Base-by-base conservation (phyloP, 192 early-diverging fungal species). In the Backusella circina region DNA sequence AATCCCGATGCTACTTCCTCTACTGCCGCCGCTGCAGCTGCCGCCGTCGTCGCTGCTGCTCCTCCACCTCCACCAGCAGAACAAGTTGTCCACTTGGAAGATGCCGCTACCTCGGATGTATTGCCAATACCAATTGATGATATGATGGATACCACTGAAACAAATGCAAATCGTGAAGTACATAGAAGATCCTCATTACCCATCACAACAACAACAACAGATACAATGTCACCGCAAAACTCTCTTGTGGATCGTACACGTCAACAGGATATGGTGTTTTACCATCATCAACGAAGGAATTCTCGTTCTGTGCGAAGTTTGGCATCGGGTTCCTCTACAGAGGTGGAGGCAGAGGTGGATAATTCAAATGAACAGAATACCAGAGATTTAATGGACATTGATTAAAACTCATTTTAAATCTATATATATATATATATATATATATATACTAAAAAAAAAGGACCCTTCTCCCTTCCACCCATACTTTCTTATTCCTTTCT, bases 311-410 rank as follows among this genome's bases (percentile, higher is more conserved):
- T 67, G 9, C 66, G 65, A 33, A 83, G 73, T 68, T 47, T 79
- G 9, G 78, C 78, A 15, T 75, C 80, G 15, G 67, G 79, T 26
- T 77, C 76, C 2, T 80, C 76, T 64, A 74, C 82, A 54, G 80
- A 80, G 73, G 72, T 72, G 21, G 69, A 74, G 35, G 75, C 67
- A 28, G 82, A 79, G 26, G 28, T 35, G 30, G 78, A 77, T 23
- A 54, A 65, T 30, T 37, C 77, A 68, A 67, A 51, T 47, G 54
- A 61, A 61, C 54, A 61, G 26, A 61, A 61, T 61, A 31, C 50
- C n/a, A 67, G 65, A 37, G 67, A 75, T 51, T 41, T 75, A 28
- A 75, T 75, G 74, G 74, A 75, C 35, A 28, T 69, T 18, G 74
- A 75, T 66, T 75, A 74, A 41, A 64, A 39, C 15, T 44, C 6